Evolutionary conservation across 129 eudicot genomes (phyloP), one percentile per base, ranked within the genome.

Genomic region (Sambucus nigra): DNA sequence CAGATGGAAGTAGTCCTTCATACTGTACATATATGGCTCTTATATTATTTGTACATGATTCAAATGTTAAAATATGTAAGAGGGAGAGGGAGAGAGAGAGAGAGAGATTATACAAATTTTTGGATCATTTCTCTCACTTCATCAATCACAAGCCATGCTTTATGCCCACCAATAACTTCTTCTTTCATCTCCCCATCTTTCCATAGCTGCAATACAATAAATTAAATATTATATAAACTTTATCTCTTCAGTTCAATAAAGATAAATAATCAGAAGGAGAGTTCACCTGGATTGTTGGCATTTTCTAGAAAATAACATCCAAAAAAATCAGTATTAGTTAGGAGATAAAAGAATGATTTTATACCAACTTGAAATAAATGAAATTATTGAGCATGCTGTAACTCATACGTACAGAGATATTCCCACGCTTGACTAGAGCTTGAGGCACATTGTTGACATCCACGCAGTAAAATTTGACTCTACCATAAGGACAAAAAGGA

Each of bases 271-370:
- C 8, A 35, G 13, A 15, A 2, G 39, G 17, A 14, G 44, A 21
- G 65, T 87, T 74, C 57, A 82, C 99, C 89, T 91, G 99, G 60
- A 91, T 86, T 44, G 99, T 91, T 22, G 99, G 99, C 99, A 91
- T 91, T 86, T 91, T 91, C 99, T 91, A 52, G 33, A 50, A 32
- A 67, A 54, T 28, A 67, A 5, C 21, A 23, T 7, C 12, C 53
- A 65, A 39, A 60, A 27, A 18, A 33, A 62, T 16, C 17, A 57
- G 9, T 9, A 18, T 38, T 19, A 53, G n/a, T 16, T 45, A 48
- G 14, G 51, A 64, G 20, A 38, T 25, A 12, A 26, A 5, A 1
- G 6, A 5, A 21, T 25, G 49, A 21, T 21, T 5, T 14, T 51
- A 53, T 53, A 5, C 8, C 21, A n/a, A 15, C 23, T 13, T 53